Percentiles rank a stretch among this genome's conserved stretches.
Conservation (phyloP, 2,329 filamentous ascomycete genomes). For the Alternaria conjuncta region DNA sequence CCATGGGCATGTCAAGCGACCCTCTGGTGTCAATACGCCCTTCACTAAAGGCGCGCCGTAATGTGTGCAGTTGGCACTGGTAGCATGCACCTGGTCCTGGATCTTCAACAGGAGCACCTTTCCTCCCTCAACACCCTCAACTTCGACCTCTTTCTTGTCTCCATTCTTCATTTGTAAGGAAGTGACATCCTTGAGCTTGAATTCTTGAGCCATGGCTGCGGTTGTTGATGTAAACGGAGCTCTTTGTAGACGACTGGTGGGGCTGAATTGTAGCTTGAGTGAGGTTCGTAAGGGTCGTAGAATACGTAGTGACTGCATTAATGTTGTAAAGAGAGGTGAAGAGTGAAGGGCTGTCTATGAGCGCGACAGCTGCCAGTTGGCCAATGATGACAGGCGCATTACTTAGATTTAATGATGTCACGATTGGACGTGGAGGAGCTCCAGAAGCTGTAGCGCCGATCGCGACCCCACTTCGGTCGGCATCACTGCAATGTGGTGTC, state of each 20-base stretch:
- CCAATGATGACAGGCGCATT: slow-evolving; percentile 13
- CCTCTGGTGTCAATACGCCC: slow-evolving; percentile 81
- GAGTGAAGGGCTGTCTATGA: neutral
- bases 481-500: neutral
- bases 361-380: slow-evolving; percentile 14
- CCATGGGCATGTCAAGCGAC: slow-evolving; percentile 92
- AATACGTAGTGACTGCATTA: slow-evolving; percentile 37
- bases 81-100: slow-evolving; percentile 75
- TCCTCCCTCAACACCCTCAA: slow-evolving; percentile 84
- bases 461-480: neutral
- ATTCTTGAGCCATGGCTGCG: slow-evolving; percentile 55
- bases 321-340: slow-evolving; percentile 8
- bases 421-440: slow-evolving; percentile 3
- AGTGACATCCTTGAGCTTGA: slow-evolving; percentile 74
- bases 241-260: slow-evolving; percentile 22
- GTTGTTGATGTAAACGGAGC: slow-evolving; percentile 35
- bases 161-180: slow-evolving; percentile 77
- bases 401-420: slow-evolving; percentile 22
- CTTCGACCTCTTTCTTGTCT: slow-evolving; percentile 86
- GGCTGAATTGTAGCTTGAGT: slow-evolving; percentile 21
- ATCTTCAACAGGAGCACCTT: slow-evolving; percentile 88
- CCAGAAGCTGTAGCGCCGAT: slow-evolving; percentile 1
- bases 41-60: slow-evolving; percentile 90
- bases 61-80: slow-evolving; percentile 85
- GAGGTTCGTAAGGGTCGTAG: slow-evolving; percentile 32